Base-by-base conservation (phyloP, 2,329 filamentous ascomycete species). In the Botrytis sinoallii region DNA sequence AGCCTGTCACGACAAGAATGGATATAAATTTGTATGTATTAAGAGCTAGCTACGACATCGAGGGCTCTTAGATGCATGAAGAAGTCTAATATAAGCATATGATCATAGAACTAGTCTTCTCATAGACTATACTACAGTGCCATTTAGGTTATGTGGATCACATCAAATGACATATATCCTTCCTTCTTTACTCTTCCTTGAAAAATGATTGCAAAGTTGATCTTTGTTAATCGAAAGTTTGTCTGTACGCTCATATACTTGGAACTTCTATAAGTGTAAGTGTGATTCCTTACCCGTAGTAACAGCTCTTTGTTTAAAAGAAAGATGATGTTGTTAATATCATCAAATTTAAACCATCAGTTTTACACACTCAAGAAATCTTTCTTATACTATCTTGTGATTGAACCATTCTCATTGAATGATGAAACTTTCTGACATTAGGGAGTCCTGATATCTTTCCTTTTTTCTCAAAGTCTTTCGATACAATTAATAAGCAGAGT, bases 111-210 rank as follows among this genome's bases (percentile, higher is more conserved):
- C 22, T 48, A 18, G 9, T 9, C 9, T 52, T n/a, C 10, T n/a
- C 10, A 52, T 52, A 52, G 22, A 52, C 10, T 52, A n/a, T 5
- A 52, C 10, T 52, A n/a, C 48, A 4, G 48, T n/a, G 1, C 10
- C 2, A 1, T 14, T 1, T 7, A 52, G 10, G 10, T n/a, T 25
- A 52, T 52, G 4, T 14, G 1, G 0, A 4, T 52, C 12, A 6
- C 0, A 52, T 14, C 25, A 52, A 52, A 52, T n/a, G 10, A 6
- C 1, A n/a, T 52, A 14, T 1, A 52, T 52, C 48, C 8, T 14
- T 52, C 48, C 48, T n/a, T 3, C 10, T 4, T 52, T 1, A 52
- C 1, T n/a, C 1, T 14, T 22, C 6, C 22, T 12, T 2, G 4
- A 52, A 1, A n/a, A 14, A 14, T 52, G 4, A 52, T 52, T 14